phyloP scores from a whole-genome alignment of 176 grass and related monocot species.

The Carex kokanica region DNA sequence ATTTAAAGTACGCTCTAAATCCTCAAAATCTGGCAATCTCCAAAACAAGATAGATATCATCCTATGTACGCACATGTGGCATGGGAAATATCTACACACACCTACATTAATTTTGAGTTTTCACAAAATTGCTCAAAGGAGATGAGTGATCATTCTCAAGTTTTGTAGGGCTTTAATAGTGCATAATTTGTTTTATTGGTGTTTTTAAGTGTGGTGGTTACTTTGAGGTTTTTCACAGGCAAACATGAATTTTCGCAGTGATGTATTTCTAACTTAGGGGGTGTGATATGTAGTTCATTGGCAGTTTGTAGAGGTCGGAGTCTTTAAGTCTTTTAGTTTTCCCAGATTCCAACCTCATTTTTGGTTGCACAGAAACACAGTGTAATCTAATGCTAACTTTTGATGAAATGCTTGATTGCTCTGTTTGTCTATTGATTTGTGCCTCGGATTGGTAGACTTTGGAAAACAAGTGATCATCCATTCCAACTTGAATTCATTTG shows the following conservation, averaged over 20 bases:
- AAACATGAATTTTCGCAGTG: background rate
- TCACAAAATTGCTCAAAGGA: background rate
- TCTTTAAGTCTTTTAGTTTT: background rate
- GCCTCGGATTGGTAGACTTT: background rate
- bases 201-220: background rate
- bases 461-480: background rate
- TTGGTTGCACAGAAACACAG: conserved; percentile 7
- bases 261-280: background rate
- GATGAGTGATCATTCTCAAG: background rate
- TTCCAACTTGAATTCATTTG: background rate
- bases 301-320: background rate
- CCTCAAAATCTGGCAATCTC: background rate
- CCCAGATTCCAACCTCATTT: background rate
- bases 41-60: background rate
- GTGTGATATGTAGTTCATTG: background rate
- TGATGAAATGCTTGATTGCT: conserved; percentile 7
- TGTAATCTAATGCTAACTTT: conserved; percentile 22
- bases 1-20: background rate
- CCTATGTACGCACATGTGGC: background rate
- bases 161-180: background rate
- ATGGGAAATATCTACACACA: background rate
- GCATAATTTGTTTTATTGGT: background rate
- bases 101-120: background rate
- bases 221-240: background rate
- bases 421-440: background rate